Conservation (phyloP, 805 yeast genomes). For the Lipomyces sp. region DNA sequence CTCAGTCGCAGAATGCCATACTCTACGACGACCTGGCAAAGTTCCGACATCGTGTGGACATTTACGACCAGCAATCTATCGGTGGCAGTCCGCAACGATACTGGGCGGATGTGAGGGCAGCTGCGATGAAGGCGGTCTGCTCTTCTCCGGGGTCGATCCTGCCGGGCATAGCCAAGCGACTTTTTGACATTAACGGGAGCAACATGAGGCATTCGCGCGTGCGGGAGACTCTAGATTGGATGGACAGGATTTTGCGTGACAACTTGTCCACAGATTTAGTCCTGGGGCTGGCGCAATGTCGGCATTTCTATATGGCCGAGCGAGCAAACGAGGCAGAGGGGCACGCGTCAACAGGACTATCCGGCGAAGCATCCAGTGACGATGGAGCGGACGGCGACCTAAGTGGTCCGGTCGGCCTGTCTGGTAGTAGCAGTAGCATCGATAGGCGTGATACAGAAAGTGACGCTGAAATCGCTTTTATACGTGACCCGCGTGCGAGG, state of each 20-base stretch:
- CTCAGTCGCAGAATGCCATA: constrained; percentile 19
- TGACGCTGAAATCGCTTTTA: constrained; percentile 16
- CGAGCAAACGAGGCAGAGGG: neutral
- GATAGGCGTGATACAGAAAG: constrained; percentile 10
- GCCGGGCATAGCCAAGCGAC: constrained; percentile 28
- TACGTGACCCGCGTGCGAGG: constrained; percentile 14
- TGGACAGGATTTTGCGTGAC: constrained; percentile 25
- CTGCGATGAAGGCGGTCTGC: neutral
- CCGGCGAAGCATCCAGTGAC: neutral
- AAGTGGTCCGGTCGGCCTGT: neutral
- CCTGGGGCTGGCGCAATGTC: constrained; percentile 29
- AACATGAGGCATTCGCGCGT: constrained; percentile 16
- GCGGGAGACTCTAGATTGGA: constrained; percentile 28
- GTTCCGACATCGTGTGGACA: constrained; percentile 27
- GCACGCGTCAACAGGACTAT: neutral
- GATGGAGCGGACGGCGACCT: neutral
- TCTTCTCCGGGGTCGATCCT: constrained; percentile 12
- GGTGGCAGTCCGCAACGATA: constrained; percentile 13
- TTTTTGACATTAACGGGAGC: constrained; percentile 27
- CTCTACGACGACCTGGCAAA: constrained; percentile 31
- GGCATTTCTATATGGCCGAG: constrained; percentile 23
- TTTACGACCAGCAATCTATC: constrained; percentile 21
- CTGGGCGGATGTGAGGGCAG: constrained; percentile 27
- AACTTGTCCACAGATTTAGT: constrained; percentile 20
- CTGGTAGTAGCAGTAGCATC: neutral